Conservation (phyloP, 441 rosid genomes). For the Monsonia emarginata region DNA sequence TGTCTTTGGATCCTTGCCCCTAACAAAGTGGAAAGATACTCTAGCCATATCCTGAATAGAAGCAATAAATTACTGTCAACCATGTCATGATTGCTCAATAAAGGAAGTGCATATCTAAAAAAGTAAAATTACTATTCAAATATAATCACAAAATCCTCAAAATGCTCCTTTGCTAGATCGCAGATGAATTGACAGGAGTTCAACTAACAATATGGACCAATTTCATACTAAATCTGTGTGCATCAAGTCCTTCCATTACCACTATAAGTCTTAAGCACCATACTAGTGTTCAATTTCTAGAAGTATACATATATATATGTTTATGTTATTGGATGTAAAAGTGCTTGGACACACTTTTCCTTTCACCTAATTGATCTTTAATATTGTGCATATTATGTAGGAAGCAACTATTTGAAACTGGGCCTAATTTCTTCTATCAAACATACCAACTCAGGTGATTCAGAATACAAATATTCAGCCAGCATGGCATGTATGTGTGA, state of each 20-base stretch:
- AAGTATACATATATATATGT: neutral
- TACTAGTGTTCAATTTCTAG: neutral
- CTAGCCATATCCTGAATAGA: slow-evolving; percentile 72
- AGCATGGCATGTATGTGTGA: slow-evolving; percentile 75
- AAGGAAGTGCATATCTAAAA: neutral
- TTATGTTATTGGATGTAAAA: neutral
- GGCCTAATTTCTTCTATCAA: slow-evolving; percentile 10
- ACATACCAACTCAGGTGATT: slow-evolving; percentile 82
- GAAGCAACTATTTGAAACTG: neutral
- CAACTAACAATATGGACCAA: neutral
- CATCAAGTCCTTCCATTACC: neutral
- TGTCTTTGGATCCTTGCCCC: slow-evolving; percentile 61
- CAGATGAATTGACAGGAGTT: slow-evolving; percentile 1
- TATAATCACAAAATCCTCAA: neutral
- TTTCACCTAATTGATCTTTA: too few species aligned
- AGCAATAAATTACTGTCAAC: slow-evolving; percentile 5
- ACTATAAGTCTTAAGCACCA: neutral
- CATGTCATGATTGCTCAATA: neutral
- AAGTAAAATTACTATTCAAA: neutral
- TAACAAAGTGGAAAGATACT: slow-evolving; percentile 72
- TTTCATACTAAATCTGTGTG: neutral
- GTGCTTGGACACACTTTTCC: neutral
- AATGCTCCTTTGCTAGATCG: neutral
- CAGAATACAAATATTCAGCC: slow-evolving; percentile 76
- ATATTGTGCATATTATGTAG: too few species aligned